phyloP scores from a whole-genome alignment of 495 filamentous ascomycete genomes.

The Usnea hakonensis region DNA sequence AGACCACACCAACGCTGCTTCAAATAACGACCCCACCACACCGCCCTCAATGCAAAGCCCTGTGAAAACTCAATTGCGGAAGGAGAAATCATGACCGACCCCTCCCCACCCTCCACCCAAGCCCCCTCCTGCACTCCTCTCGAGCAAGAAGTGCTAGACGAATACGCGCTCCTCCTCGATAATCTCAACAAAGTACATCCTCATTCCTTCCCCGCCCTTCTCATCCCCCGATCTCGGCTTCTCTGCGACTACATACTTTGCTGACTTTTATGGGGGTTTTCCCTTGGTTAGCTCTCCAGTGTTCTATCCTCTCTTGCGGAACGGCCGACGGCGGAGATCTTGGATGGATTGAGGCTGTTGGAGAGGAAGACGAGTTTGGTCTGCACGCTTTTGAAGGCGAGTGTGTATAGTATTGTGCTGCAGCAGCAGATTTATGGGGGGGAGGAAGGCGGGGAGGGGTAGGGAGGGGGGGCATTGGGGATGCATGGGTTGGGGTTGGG shows the following conservation, averaged over 20 bases:
- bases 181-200: constrained; percentile 78
- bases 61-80: background rate
- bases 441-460: constrained; percentile 28
- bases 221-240: background rate
- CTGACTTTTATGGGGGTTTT: constrained; percentile 18
- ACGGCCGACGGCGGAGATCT: constrained; percentile 58
- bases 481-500: background rate
- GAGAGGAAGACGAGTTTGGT: constrained; percentile 92
- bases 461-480: background rate
- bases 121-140: constrained; percentile 51
- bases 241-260: background rate
- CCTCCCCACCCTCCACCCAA: background rate
- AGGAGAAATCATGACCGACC: no score
- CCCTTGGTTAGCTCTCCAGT: constrained; percentile 46
- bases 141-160: constrained; percentile 90
- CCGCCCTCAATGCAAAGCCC: background rate
- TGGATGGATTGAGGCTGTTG: constrained; percentile 77
- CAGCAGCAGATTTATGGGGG: constrained; percentile 76
- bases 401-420: constrained; percentile 95
- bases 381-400: constrained; percentile 92
- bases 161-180: constrained; percentile 77
- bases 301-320: constrained; percentile 54
- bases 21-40: background rate
- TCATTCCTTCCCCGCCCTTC: background rate
- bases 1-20: no score